These are phyloP conservation scores for Piromyces sp. DNA, from an alignment of 192 early-diverging fungal genomes.

Conservation along the genomic window DNA sequence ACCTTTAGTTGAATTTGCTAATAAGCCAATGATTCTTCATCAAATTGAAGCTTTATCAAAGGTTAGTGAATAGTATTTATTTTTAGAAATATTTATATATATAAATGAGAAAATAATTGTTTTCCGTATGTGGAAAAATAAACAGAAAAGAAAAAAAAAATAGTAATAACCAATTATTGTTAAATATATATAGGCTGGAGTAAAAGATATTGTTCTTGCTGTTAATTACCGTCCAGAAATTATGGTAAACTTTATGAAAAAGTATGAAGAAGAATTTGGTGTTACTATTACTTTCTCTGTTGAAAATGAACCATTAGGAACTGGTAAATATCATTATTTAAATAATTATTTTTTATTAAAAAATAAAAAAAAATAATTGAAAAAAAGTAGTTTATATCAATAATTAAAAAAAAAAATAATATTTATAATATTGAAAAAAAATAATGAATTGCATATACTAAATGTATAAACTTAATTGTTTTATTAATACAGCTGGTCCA, in stretches of 20 bases:
- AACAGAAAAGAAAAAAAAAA: no score
- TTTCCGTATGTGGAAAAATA: no score
- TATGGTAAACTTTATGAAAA: conserved; percentile 83
- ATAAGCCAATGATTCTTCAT: conserved; percentile 97
- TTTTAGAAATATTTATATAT: no score
- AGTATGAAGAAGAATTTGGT: conserved; percentile 80
- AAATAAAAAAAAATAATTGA: no score
- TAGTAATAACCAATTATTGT: no score
- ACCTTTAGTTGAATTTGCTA: conserved; percentile 98
- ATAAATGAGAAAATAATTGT: no score
- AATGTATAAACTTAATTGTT: neutral
- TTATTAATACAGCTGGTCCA: conserved; percentile 46
- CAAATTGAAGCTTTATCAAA: conserved; percentile 94
- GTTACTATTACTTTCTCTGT: conserved; percentile 93
- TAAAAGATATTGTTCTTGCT: conserved; percentile 91
- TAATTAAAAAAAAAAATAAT: no score
- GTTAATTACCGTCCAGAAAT: conserved; percentile 98
- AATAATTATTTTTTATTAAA: no score
- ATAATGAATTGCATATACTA: no score
- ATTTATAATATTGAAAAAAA: no score
- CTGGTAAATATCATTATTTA: conserved; percentile 22
- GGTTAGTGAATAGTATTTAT: conserved; percentile 39
- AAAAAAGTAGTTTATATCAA: no score
- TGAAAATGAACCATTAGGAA: conserved; percentile 91
- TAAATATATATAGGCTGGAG: conserved; percentile 60